phyloP scores from a whole-genome alignment of 2,329 filamentous ascomycete species.

The Exserohilum turcica region DNA sequence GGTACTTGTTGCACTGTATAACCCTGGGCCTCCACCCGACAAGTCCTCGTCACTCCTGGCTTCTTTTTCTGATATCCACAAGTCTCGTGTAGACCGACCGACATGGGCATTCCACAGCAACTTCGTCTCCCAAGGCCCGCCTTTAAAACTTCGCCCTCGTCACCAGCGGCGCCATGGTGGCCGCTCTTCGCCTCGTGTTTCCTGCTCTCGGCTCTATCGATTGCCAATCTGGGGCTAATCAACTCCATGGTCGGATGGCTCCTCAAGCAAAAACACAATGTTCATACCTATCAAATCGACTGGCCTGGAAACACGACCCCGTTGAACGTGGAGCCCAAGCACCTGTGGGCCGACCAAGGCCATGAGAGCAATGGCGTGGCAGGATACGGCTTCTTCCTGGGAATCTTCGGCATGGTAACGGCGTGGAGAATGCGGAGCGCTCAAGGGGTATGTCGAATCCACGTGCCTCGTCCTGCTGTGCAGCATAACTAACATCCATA shows the following conservation, averaged over 20 bases:
- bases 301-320: conserved; percentile 30
- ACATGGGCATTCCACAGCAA: conserved; percentile 14
- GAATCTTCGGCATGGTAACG: conserved; percentile 36
- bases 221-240: conserved; percentile 37
- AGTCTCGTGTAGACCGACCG: neutral
- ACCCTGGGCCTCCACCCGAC: neutral
- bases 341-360: conserved; percentile 39
- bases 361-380: conserved; percentile 38
- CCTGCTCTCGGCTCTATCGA: conserved; percentile 38
- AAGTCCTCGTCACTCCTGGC: neutral
- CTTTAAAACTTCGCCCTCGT: conserved; percentile 11
- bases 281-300: conserved; percentile 27
- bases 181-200: conserved; percentile 29
- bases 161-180: conserved; percentile 12
- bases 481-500: neutral
- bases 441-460: conserved; percentile 7
- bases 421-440: conserved; percentile 31
- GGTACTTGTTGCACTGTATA: conserved; percentile 8
- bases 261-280: conserved; percentile 36
- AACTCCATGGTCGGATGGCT: conserved; percentile 43
- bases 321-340: conserved; percentile 31
- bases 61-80: neutral
- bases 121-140: conserved; percentile 6
- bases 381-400: conserved; percentile 41
- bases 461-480: neutral